Evolutionary conservation across 768 basidiomycete species (phyloP).

Genomic region (Rubroboletus satanas): DNA sequence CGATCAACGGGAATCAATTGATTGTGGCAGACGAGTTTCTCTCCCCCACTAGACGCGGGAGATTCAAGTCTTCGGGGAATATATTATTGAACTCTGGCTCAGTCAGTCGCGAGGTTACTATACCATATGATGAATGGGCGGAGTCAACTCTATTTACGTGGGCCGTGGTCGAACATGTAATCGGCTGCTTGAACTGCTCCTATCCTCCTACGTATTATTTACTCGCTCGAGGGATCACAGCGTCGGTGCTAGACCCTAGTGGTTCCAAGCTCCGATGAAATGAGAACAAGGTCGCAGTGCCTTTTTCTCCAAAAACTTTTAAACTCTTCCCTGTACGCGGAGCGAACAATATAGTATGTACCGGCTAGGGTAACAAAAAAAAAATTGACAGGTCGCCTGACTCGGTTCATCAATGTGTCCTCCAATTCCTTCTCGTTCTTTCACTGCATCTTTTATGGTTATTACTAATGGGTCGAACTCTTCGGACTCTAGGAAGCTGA

Average conservation of each 20-base stretch:
- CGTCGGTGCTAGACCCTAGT: not conserved
- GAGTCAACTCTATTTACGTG: conserved; percentile 13
- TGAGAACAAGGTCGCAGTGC: not conserved
- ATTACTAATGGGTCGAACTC: not conserved
- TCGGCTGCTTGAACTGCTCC: conserved; percentile 3
- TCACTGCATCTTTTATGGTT: not conserved
- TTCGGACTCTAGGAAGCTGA: not conserved
- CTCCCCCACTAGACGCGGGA: not conserved
- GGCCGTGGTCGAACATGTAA: conserved; percentile 14
- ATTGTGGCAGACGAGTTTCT: not conserved
- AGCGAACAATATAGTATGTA: not conserved
- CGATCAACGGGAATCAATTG: conserved; percentile 6
- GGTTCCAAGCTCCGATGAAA: not conserved
- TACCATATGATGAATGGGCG: not conserved
- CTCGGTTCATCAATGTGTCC: not conserved
- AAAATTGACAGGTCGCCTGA: conserved; percentile 8
- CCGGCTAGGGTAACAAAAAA: not conserved
- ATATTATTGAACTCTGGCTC: not conserved
- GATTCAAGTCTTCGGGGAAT: not conserved
- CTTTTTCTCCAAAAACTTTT: conserved; percentile 6
- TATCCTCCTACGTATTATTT: conserved; percentile 3
- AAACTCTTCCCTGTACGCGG: not conserved
- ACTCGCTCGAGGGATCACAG: not conserved
- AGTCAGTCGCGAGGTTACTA: not conserved
- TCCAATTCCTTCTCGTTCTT: not conserved